A percentile compares a stretch with the other conserved stretches of the same genome.
phyloP scores from a whole-genome alignment of 2,329 filamentous ascomycete species.

The Cordyceps farinosa region DNA sequence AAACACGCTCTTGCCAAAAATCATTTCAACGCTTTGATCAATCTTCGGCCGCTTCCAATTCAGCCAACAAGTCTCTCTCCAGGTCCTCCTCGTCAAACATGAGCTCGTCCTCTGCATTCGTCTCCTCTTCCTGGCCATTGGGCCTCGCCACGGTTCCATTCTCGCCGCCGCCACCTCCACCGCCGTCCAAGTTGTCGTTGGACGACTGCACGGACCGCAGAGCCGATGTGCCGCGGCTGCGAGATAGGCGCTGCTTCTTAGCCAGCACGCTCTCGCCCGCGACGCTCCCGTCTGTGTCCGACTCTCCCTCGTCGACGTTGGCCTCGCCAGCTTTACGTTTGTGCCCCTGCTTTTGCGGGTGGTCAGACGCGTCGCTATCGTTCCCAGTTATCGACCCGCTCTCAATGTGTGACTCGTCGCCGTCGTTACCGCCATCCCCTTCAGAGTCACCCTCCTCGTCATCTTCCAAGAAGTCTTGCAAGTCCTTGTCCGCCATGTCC shows the following conservation, averaged over 20 bases:
- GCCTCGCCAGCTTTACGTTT: constrained; percentile 32
- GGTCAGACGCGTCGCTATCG: constrained; percentile 29
- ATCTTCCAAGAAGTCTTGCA: constrained; percentile 67
- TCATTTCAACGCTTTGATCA: neutral
- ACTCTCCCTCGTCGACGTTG: constrained; percentile 33
- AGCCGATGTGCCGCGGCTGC: constrained; percentile 42
- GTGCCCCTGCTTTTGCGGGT: constrained; percentile 25
- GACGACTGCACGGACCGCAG: constrained; percentile 45
- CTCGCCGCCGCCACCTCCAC: constrained; percentile 21
- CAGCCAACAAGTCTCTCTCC: constrained; percentile 61
- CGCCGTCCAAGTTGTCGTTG: constrained; percentile 28
- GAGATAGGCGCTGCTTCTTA: constrained; percentile 50
- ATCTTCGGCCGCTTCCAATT: constrained; percentile 45
- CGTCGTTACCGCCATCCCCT: constrained; percentile 22
- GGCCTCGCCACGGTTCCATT: neutral
- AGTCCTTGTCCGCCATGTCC: constrained; percentile 64
- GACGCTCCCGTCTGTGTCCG: constrained; percentile 28
- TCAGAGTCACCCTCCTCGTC: constrained; percentile 32
- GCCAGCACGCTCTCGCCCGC: constrained; percentile 39
- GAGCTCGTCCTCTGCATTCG: constrained; percentile 30
- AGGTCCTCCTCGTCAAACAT: constrained; percentile 54
- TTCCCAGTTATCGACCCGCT: constrained; percentile 22
- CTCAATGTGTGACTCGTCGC: constrained; percentile 18
- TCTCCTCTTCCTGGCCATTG: constrained; percentile 23
- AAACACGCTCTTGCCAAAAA: constrained; percentile 7